Conservation (phyloP, 768 basidiomycete genomes). For the Termitomyces titanicus region DNA sequence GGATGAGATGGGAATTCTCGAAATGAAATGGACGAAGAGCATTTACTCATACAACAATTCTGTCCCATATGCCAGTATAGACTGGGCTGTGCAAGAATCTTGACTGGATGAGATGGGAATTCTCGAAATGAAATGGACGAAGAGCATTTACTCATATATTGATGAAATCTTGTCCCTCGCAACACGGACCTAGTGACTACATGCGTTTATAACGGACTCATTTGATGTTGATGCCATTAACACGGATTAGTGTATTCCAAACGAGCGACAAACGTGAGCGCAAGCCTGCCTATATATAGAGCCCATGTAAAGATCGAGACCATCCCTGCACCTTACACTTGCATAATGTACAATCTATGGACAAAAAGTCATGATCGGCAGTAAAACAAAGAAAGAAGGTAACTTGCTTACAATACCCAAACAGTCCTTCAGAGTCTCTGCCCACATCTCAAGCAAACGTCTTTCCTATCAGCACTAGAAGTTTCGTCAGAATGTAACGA, state of each 20-base stretch:
- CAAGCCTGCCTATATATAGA: neutral
- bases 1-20: too few species aligned
- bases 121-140: too few species aligned
- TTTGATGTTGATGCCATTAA: too few species aligned
- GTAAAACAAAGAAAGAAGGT: neutral
- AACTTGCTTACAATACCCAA: neutral
- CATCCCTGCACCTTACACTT: neutral
- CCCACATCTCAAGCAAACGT: conserved; percentile 11
- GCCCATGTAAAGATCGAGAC: neutral
- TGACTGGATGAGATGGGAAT: too few species aligned
- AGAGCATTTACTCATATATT: too few species aligned
- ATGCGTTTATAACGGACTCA: too few species aligned
- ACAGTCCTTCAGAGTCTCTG: neutral
- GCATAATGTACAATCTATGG: neutral
- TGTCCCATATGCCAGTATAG: too few species aligned
- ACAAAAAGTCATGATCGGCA: neutral
- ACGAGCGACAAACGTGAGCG: neutral
- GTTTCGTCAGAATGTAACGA: neutral
- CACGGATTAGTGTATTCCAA: neutral
- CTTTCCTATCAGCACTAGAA: conserved; percentile 6
- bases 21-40: too few species aligned
- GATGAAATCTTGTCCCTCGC: too few species aligned
- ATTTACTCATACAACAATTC: too few species aligned
- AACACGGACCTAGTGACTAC: too few species aligned
- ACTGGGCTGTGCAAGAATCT: neutral